These are phyloP conservation scores for Apostasia shenzhenica DNA, from an alignment of 106 monocot genomes.

Conservation along the genomic window DNA sequence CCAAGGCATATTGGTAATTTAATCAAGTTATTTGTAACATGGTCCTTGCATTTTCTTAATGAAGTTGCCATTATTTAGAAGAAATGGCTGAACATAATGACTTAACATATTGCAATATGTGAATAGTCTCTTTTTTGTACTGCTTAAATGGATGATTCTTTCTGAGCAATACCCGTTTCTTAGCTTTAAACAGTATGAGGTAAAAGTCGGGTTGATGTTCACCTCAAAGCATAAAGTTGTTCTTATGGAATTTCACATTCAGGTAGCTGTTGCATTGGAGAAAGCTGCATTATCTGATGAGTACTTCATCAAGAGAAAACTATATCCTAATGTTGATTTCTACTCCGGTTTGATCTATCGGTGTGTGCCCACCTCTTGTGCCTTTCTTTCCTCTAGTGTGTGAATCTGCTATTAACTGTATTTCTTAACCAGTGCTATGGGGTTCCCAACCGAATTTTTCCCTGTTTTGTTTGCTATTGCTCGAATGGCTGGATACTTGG, in stretches of 20 bases:
- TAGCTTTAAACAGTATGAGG: no score
- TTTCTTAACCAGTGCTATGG: slow-evolving; percentile 68
- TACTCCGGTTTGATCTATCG: slow-evolving; percentile 95
- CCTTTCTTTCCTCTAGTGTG: background rate
- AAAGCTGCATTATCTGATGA: slow-evolving; percentile 95
- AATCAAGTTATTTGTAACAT: no score
- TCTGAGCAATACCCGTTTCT: no score
- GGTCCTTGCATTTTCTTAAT: no score
- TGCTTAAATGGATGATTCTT: no score
- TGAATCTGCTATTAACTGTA: slow-evolving; percentile 13
- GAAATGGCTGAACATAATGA: no score
- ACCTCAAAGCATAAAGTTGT: no score
- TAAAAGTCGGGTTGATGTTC: no score
- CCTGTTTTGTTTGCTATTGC: slow-evolving; percentile 87
- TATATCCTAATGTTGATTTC: slow-evolving; percentile 98
- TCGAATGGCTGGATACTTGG: slow-evolving; percentile 91
- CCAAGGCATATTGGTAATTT: no score
- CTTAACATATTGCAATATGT: no score
- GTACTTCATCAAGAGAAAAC: slow-evolving; percentile 82
- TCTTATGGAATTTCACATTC: slow-evolving; percentile 1
- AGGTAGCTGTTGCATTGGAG: slow-evolving; percentile 96
- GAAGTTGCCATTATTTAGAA: no score
- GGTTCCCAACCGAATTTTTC: slow-evolving; percentile 95
- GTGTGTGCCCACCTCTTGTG: slow-evolving; percentile 13
- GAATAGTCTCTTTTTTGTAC: no score